These are phyloP conservation scores for Pythium chondricola DNA, from an alignment of 352 stramenopile species.

Conservation along the genomic window DNA sequence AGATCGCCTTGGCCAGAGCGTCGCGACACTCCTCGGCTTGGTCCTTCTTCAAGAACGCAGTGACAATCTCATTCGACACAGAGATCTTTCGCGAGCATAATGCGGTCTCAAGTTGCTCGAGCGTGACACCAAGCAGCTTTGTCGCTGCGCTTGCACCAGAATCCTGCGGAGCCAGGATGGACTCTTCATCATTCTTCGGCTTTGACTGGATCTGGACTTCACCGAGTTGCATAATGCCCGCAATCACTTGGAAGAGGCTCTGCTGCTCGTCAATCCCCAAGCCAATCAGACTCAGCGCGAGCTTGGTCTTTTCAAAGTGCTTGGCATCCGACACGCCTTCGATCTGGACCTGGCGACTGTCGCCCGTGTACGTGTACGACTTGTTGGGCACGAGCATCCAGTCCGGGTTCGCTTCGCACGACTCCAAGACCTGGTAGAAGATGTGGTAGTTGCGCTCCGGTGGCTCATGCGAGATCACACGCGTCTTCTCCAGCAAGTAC, in stretches of 20 bases:
- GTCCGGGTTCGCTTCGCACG: conserved; percentile 14
- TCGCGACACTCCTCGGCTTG: conserved; percentile 90
- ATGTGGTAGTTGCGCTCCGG: conserved; percentile 81
- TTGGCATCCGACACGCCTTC: conserved; percentile 65
- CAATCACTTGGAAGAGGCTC: conserved; percentile 68
- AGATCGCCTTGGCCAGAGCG: conserved; percentile 94
- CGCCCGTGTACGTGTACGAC: conserved; percentile 59
- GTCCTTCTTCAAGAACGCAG: conserved; percentile 69
- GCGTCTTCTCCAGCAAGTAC: conserved; percentile 93
- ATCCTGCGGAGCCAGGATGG: conserved; percentile 32
- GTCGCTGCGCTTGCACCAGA: conserved; percentile 31
- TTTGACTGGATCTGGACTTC: conserved; percentile 90
- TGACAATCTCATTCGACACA: conserved; percentile 65
- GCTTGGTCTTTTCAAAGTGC: conserved; percentile 66
- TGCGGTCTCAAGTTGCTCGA: conserved; percentile 48
- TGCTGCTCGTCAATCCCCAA: conserved; percentile 46
- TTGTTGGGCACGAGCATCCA: conserved; percentile 47
- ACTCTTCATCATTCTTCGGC: conserved; percentile 63
- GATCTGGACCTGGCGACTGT: conserved; percentile 50
- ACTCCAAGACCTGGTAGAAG: conserved; percentile 58
- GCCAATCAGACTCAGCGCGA: conserved; percentile 57
- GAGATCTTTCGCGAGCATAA: conserved; percentile 64
- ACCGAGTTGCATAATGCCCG: conserved; percentile 94
- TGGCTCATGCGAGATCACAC: conserved; percentile 67
- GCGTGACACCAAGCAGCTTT: conserved; percentile 48